These are phyloP conservation scores for Nicotiana tabacum DNA, from an alignment of 257 asterid genomes.

Conservation along the genomic window DNA sequence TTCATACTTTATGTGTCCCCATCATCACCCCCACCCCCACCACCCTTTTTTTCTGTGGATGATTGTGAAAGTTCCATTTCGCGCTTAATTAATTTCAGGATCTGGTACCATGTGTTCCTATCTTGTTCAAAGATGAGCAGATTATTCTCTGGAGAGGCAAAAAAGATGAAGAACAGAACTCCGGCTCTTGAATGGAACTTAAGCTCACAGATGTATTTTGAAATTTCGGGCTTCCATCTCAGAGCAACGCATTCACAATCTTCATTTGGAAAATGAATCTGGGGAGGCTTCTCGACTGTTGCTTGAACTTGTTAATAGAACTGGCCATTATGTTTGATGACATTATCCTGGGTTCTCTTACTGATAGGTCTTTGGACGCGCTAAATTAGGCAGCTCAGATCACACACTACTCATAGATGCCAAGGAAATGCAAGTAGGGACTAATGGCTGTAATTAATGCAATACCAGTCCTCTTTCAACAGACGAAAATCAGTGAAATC, in stretches of 20 bases:
- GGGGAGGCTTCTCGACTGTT: background rate
- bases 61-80: background rate
- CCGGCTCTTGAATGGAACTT: constrained; percentile 2
- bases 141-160: constrained; percentile 73
- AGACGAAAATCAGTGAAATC: background rate
- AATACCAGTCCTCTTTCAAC: background rate
- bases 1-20: background rate
- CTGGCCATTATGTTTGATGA: background rate
- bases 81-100: constrained; percentile 39
- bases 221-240: background rate
- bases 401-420: background rate
- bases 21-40: background rate
- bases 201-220: background rate
- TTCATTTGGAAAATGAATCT: background rate
- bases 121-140: constrained; percentile 81
- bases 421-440: background rate
- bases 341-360: background rate
- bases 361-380: background rate
- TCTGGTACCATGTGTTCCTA: constrained; percentile 82
- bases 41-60: background rate
- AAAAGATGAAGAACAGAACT: constrained; percentile 22
- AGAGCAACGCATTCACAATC: background rate
- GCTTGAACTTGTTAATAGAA: background rate
- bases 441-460: background rate
- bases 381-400: constrained; percentile 4